Base-by-base conservation (phyloP, 139 green algal species). In the Picochlorum sp. region DNA sequence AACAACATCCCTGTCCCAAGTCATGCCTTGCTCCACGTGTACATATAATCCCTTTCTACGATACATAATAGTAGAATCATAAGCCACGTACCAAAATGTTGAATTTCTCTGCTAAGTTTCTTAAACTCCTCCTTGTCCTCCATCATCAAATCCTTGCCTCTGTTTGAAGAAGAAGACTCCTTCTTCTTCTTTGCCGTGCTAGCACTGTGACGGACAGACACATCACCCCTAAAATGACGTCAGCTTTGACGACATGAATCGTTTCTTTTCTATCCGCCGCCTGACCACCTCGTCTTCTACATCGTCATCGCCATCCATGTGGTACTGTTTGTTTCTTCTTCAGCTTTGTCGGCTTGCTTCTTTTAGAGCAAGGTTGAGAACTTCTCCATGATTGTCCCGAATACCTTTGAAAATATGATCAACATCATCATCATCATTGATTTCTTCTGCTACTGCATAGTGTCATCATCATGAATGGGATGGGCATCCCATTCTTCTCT, bases 171-270 rank as follows among this genome's bases (percentile, higher is more conserved):
- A 28, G 24, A 41, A 54, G 47, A 0, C n/a, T 54, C 15, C 47
- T 20, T 21, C n/a, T 54, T 54, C 0, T 54, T 54, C 16, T 21
- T 21, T 21, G 47, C 16, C 16, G 16, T 23, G 47, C 16, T 13
- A 2, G 16, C n/a, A 54, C n/a, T 20, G 16, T 54, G 47, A 21
- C 16, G 18, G 6, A 13, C 47, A 26, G n/a, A 26, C n/a, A 26
- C 15, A 21, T 21, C 47, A 9, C 15, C 1, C 47, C n/a, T 54
- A 54, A 54, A 21, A 54, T 26, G 4, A 54, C 47, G 4, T 54
- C 47, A 21, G 47, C 15, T 62, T 87, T 87, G 59, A 57, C 16
- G 80, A 85, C 81, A 87, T 85, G 57, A 87, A 87, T 4, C 68
- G 57, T 60, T 78, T 85, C 28, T 78, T 73, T 45, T 84, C 78